Conservation (phyloP, 2,329 filamentous ascomycete genomes). For the Apiospora arundinis region DNA sequence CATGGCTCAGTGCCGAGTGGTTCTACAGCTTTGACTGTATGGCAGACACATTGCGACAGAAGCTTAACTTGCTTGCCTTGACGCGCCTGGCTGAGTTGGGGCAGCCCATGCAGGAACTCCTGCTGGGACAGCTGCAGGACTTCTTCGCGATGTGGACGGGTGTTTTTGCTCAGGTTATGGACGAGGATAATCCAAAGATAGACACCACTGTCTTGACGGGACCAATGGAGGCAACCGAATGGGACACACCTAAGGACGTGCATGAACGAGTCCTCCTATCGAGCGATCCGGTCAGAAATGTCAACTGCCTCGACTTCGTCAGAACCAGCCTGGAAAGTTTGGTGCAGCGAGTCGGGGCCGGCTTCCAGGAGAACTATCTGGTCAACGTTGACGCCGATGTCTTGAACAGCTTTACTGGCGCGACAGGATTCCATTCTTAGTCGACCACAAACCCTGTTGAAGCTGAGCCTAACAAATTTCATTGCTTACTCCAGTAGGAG, state of each 20-base stretch:
- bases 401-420: constrained; percentile 61
- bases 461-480: background rate
- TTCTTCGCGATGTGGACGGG: constrained; percentile 79
- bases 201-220: constrained; percentile 59
- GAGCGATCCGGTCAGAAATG: constrained; percentile 71
- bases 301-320: constrained; percentile 70
- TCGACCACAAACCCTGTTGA: background rate
- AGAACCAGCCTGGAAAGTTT: constrained; percentile 64
- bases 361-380: constrained; percentile 72
- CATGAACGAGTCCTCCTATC: constrained; percentile 59
- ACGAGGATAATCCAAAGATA: constrained; percentile 52
- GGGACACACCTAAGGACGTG: constrained; percentile 61
- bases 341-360: constrained; percentile 61
- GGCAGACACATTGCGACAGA: constrained; percentile 69
- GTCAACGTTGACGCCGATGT: constrained; percentile 79
- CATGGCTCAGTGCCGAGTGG: constrained; percentile 68
- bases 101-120: constrained; percentile 62
- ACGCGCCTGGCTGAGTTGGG: constrained; percentile 73
- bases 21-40: constrained; percentile 73
- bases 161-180: constrained; percentile 69
- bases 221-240: constrained; percentile 51
- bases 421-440: constrained; percentile 25
- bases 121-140: constrained; percentile 70
- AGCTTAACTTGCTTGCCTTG: constrained; percentile 75
- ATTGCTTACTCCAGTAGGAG: no score